These are phyloP conservation scores for Lumnitzera racemosa DNA, from an alignment of 345 rosid genomes.

Conservation along the genomic window DNA sequence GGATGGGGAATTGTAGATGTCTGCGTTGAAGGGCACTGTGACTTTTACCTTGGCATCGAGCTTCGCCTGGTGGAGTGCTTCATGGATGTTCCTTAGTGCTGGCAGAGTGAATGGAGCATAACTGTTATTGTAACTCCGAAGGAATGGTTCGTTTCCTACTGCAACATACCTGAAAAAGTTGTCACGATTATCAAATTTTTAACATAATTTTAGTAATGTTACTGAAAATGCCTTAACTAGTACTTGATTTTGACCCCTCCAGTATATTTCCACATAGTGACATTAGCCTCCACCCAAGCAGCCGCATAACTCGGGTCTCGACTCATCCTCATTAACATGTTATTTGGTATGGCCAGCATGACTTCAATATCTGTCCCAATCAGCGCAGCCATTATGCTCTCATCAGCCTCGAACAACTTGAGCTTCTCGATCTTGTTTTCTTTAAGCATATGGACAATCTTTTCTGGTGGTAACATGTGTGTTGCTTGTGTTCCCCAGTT, in stretches of 20 bases:
- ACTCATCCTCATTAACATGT: slow-evolving; percentile 48
- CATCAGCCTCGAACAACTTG: slow-evolving; percentile 80
- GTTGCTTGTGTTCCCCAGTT: slow-evolving; percentile 84
- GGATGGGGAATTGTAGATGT: slow-evolving; percentile 44
- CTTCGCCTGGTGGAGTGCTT: slow-evolving; percentile 50
- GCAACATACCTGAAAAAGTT: slow-evolving; percentile 45
- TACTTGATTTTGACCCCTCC: slow-evolving; percentile 70
- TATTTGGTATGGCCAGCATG: slow-evolving; percentile 79
- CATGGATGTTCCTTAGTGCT: slow-evolving; percentile 61
- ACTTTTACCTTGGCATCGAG: slow-evolving; percentile 38
- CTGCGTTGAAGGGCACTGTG: slow-evolving; percentile 75
- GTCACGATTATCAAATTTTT: slow-evolving; percentile 2
- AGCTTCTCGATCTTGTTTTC: slow-evolving; percentile 55
- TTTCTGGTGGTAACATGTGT: slow-evolving; percentile 59
- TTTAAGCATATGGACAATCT: slow-evolving; percentile 50
- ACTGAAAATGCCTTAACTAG: background rate
- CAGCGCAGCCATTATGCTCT: slow-evolving; percentile 46
- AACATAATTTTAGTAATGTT: no score
- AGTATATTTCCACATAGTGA: slow-evolving; percentile 41
- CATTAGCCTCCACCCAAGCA: slow-evolving; percentile 69
- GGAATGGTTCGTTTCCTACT: slow-evolving; percentile 79
- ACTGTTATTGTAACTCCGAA: slow-evolving; percentile 47
- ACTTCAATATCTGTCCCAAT: slow-evolving; percentile 61
- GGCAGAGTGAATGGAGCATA: slow-evolving; percentile 45
- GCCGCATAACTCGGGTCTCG: slow-evolving; percentile 40